Evolutionary conservation across 148 eudicot species (phyloP), one percentile per base, ranked within the genome.

Genomic region (Rhododendron henanense): DNA sequence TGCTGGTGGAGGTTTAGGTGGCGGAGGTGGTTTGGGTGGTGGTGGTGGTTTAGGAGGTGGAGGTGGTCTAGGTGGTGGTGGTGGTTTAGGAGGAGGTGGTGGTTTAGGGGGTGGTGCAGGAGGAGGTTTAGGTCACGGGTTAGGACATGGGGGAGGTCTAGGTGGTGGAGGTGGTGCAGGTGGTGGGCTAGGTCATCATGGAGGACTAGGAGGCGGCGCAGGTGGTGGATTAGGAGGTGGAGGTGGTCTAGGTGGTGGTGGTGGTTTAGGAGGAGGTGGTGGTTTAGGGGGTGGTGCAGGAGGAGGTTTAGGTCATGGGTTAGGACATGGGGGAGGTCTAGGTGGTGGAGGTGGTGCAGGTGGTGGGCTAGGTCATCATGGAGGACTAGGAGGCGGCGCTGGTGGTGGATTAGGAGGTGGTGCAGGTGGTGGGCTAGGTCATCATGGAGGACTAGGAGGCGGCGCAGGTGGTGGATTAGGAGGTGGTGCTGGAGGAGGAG

Each of bases 401-500:
- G 86, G 86, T 0, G 48, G 48, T 47, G 48, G 48, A 47, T 47
- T 47, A 8, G 48, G 87, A 47, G 79, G 65, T 3, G 50, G 57
- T 14, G 86, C 75, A 18, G 48, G 35, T 18, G 86, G 86, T 18
- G 86, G 86, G 11, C 48, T 63, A 8, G 85, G 85, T 59, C 28
- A 28, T 28, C 28, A 28, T 28, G 85, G 57, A 23, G 85, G 86
- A 5, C 28, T 28, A 28, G 28, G 28, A 28, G 37, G 39, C 6
- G 86, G 86, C 3, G 57, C 35, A 1, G 86, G 86, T 0, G 48
- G 48, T 45, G 48, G 48, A 45, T 47, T 47, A 8, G 50, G 87
- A 41, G 86, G 74, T 21, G 86, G 86, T 55, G 0, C 19, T 3
- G 86, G 86, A 1, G 87, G 87, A 2, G 86, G 86, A 6, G 71